Evolutionary conservation across 2,329 filamentous ascomycete genomes (phyloP), one percentile per base, ranked within the genome.

Genomic region (Chalara sp.): DNA sequence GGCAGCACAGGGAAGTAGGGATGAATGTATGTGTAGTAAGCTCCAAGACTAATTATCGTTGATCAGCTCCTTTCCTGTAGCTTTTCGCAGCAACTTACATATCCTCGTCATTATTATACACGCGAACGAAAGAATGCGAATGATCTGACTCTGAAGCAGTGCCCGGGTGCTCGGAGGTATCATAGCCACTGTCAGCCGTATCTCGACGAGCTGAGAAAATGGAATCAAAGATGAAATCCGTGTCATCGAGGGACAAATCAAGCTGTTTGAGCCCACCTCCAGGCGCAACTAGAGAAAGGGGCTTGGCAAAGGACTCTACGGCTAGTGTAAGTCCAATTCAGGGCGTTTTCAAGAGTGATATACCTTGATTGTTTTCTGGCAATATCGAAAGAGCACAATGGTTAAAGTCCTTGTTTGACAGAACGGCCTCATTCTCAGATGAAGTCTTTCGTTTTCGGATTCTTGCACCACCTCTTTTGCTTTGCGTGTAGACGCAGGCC

Each of bases 21-120:
- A 53, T 78, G 75, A 50, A 77, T 73, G 67, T 71, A 78, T 50
- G 73, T 68, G 53, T 78, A 78, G 58, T 78, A 78, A 4, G 73
- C 75, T 51, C 75, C 70, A 21, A 76, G 63, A 48, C 70, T 73
- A 41, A 32, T 10, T 6, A 28, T 11, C 21, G 21, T 21, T 21
- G 21, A 39, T 50, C 29, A 47, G 32, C 31, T 8, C 10, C 29
- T 29, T 32, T 30, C 33, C 21, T 12, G 29, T 12, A 31, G 5
- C 10, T 31, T 39, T 12, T 13, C 30, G 21, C 28, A 12, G 8
- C 5, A 28, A 49, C 56, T 56, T 49, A 61, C 61, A 63, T 62
- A 48, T 61, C 61, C 33, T 60, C 55, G 42, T 63, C 61, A 39
- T 48, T 56, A 13, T 49, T 48, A 44, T 63, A 63, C 6, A 54